Evolutionary conservation across 2,329 filamentous ascomycete species (phyloP), one percentile per base, ranked within the genome.

Genomic region (Lanzia echinophila): DNA sequence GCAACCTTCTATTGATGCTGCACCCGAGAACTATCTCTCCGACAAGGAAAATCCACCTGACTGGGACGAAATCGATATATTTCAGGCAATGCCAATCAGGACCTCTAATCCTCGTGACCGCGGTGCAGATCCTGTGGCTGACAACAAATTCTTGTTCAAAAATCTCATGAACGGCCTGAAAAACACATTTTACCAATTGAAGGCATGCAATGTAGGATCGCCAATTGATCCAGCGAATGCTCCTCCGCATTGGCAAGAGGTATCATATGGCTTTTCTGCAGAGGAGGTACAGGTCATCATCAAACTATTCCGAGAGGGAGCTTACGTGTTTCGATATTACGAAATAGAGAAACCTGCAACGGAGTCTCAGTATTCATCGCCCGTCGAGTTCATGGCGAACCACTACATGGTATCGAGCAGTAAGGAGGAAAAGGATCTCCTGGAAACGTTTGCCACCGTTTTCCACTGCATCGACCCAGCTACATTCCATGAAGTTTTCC

Each of bases 11-110:
- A 73, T 75, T 33, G 83, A 87, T 59, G 79, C 83, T 2, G 77
- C 76, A 0, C 74, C 81, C 0, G 94, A 97, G 61, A 87, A 87
- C 45, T 95, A 91, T 63, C 81, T 96, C 51, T 88, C 90, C 1
- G 88, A 95, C 53, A 86, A 86, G 67, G 84, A 92, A 32, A 75
- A 82, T 31, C 83, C 83, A 4, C 94, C 94, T 0, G 90, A 96
- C 59, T 99, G 94, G 90, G 95, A 99, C 64, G 91, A 97, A 70
- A 92, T 94, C 39, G 95, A 99, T 70, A 96, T 99, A 46, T 99
- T 97, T 72, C 88, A 82, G 43, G 94, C 94, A 2, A 94, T 92
- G 66, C 95, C 94, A 0, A 97, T 99, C 72, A 96, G 95, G 72
- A 94, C 90, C 0, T 88, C 89, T 0, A 96, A 94, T 64, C 88